Evolutionary conservation across 768 basidiomycete species (phyloP), one percentile per base, ranked within the genome.

Genomic region (Phaffia australis): DNA sequence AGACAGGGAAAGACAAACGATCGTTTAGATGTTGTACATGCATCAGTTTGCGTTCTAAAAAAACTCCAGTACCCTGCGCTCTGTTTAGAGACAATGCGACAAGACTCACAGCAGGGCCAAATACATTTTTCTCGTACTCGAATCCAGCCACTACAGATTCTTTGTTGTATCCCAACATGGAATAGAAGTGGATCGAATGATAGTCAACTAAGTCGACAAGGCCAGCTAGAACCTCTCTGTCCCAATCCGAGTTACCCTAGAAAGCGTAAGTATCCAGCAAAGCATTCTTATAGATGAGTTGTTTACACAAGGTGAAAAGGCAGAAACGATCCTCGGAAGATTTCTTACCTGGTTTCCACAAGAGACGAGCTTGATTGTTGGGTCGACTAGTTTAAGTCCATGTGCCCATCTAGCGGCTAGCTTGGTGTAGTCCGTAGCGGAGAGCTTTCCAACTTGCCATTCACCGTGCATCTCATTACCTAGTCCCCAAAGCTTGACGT

Each of bases 381-480:
- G 83, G 70, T 85, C 84, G 4, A 84, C 79, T 0, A 84, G 76
- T 30, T 78, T 77, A 27, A 85, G 75, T 0, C 82, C 83, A 71
- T 84, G 83, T 2, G 83, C 83, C 84, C 84, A 85, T 68, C 81
- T 82, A 56, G 77, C 81, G 0, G 83, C 83, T 60, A 79, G 81
- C 70, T 80, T 80, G 30, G 81, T 80, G 72, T 84, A 84, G 59
- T 82, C 83, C 25, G 76, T 74, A 0, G 82, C 79, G 16, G 79
- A 79, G 77, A 83, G 80, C 70, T 16, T 29, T 16, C 60, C 60
- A 3, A 60, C 60, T 23, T 60, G 60, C 60, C 60, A 83, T 80
- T 72, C 64, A 74, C 75, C 60, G 25, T 57, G 56, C 60, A 60
- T 75, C 68, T 85, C 83, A 71, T 84, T 84, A 2, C 83, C 82